Evolutionary conservation across 2,329 filamentous ascomycete species (phyloP), one percentile per base, ranked within the genome.

Genomic region (Colletotrichum coccodes): DNA sequence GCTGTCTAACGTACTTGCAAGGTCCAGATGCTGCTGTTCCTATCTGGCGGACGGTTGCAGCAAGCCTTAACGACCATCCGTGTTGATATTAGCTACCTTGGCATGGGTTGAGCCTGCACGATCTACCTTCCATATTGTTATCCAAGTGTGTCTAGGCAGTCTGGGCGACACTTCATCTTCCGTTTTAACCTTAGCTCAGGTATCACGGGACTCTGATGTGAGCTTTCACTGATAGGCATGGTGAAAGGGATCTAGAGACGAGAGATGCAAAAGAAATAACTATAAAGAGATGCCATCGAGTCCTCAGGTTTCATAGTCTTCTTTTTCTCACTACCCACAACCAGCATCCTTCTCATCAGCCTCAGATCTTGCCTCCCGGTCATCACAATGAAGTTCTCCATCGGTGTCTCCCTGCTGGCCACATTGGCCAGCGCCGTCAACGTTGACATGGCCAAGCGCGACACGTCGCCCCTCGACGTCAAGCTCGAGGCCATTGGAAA

Each of bases 401-500:
- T 64, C 38, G 65, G 53, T 34, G 23, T 64, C 21, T 53, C 65
- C 8, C 46, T 68, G 23, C 40, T 68, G 60, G 60, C 65, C n/a
- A 59, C 65, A 4, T 61, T 68, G 44, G 65, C 44, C 53, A 60
- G 60, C 46, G 65, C 65, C 65, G 65, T 68, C 60, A 64, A 56
- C 16, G 60, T 68, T 1, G 65, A 68, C 46, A 64, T 64, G 60
- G 61, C 65, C 53, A 68, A 54, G 46, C 60, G 65, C 46, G 65
- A 60, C 46, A 64, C 65, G 18, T 67, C 64, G 1, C 76, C 80
- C 61, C 77, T 83, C 57, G 76, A 80, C 59, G 79, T 83, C 60
- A 76, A 81, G 73, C 79, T 85, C 53, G 76, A 81, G 73, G 76
- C 80, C 67, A 73, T 80, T 23, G 82, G 80, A 70, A 86, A 86